Evolutionary conservation across 2,329 filamentous ascomycete genomes (phyloP).

Genomic region (Kalmusia sp.): DNA sequence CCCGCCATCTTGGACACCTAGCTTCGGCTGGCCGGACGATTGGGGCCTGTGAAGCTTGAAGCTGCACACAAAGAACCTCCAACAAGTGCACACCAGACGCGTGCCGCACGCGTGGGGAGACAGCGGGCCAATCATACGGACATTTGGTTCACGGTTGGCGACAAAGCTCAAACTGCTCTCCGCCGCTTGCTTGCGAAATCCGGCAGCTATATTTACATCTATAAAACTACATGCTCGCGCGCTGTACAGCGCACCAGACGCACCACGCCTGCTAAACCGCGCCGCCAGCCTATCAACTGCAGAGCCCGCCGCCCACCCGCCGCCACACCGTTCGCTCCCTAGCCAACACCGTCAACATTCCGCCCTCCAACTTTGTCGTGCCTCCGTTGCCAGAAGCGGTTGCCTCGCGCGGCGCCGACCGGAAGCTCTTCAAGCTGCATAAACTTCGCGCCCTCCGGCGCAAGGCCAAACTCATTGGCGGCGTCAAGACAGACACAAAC

Average conservation of each 20-base stretch:
- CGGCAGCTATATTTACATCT: neutral
- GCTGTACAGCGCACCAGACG: neutral
- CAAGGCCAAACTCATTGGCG: conserved; percentile 47
- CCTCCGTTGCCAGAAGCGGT: conserved; percentile 23
- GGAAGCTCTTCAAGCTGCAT: conserved; percentile 44
- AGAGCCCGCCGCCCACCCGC: conserved; percentile 4
- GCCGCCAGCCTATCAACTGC: conserved; percentile 1
- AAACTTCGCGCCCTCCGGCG: conserved; percentile 49
- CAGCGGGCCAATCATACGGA: neutral
- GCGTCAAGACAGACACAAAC: conserved; percentile 29
- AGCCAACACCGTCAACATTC: conserved; percentile 24
- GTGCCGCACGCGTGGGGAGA: neutral
- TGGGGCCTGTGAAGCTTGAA: neutral
- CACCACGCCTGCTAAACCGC: neutral
- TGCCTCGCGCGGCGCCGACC: conserved; percentile 16
- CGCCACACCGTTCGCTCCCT: conserved; percentile 9
- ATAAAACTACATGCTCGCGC: neutral
- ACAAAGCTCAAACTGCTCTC: neutral
- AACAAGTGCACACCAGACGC: neutral
- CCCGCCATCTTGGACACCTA: conserved; percentile 18
- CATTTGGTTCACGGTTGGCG: neutral
- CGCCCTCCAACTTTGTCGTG: conserved; percentile 21
- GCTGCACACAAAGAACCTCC: neutral
- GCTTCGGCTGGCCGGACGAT: conserved; percentile 5
- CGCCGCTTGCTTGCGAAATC: neutral